These are phyloP conservation scores for Saccharomyces hybrid DNA, from an alignment of 1,139 yeast genomes.

Conservation along the genomic window DNA sequence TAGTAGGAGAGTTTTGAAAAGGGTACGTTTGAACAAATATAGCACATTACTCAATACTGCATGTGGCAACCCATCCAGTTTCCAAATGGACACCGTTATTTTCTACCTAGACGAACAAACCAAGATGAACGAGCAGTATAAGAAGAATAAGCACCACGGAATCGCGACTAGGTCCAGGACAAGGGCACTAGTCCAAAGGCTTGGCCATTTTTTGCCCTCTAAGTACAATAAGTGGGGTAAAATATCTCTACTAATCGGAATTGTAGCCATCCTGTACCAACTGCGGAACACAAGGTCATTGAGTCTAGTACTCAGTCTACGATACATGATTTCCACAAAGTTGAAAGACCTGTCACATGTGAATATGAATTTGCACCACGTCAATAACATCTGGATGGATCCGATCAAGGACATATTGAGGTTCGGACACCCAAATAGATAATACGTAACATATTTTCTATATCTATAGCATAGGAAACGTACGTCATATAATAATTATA, in stretches of 20 bases:
- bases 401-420: conserved; percentile 3
- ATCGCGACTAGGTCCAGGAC: not conserved
- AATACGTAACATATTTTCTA: not conserved
- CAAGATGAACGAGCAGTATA: not conserved
- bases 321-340: not conserved
- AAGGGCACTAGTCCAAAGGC: not conserved
- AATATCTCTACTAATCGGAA: conserved; percentile 10
- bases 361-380: not conserved
- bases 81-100: not conserved
- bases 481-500: no score
- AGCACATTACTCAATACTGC: conserved; percentile 26
- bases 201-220: not conserved
- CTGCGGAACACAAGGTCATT: conserved; percentile 6
- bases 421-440: not conserved
- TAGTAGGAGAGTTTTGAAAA: not conserved
- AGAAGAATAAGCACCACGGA: not conserved
- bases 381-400: conserved; percentile 12
- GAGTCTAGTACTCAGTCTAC: not conserved
- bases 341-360: not conserved
- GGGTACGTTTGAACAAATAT: conserved; percentile 13
- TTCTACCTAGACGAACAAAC: not conserved
- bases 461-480: not conserved
- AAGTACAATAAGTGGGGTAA: conserved; percentile 2
- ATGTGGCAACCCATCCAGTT: not conserved
- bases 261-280: conserved; percentile 9